phyloP scores from a whole-genome alignment of 441 rosid genomes.

The Adansonia rubrostipa region DNA sequence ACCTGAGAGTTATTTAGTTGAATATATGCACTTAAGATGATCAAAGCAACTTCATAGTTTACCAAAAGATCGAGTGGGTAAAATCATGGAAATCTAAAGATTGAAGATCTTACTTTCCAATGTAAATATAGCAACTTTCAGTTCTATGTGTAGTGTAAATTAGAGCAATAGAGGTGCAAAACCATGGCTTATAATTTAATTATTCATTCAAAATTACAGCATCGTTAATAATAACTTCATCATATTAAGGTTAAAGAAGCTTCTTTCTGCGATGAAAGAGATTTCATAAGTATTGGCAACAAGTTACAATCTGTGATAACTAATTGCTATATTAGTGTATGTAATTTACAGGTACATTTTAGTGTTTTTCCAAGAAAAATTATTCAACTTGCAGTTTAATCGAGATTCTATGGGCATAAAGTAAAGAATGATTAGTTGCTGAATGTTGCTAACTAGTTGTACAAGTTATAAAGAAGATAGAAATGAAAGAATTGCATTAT shows the following conservation, averaged over 20 bases:
- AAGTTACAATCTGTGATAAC: neutral
- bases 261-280: neutral
- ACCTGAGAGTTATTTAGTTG: neutral
- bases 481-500: constrained; percentile 14
- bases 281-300: neutral
- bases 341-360: neutral
- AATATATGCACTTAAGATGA: neutral
- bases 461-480: neutral
- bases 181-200: neutral
- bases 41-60: neutral
- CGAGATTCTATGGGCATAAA: neutral
- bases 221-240: neutral
- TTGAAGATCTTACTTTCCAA: neutral
- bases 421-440: constrained; percentile 37
- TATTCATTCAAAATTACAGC: neutral
- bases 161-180: neutral
- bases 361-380: neutral
- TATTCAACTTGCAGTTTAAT: constrained; percentile 7
- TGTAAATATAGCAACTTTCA: too few species aligned
- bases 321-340: neutral
- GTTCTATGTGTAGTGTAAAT: too few species aligned
- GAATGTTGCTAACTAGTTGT: neutral
- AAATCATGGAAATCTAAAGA: neutral
- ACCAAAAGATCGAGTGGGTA: neutral
- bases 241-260: neutral